Conservation (phyloP, 2,329 filamentous ascomycete species). For the Stachybotrys chlorohalonatus region DNA sequence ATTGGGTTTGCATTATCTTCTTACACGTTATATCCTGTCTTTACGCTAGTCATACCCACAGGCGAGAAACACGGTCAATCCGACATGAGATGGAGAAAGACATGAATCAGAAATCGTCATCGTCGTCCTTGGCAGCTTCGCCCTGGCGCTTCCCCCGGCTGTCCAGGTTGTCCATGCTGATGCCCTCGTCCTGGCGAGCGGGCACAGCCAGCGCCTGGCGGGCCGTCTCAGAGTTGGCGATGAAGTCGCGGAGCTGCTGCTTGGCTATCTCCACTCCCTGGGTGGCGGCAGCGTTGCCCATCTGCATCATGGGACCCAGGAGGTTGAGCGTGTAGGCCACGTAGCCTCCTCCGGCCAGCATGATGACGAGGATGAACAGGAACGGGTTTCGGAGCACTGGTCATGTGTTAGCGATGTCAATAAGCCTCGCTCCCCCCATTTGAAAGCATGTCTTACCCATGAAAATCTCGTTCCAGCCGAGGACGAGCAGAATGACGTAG, state of each 20-base stretch:
- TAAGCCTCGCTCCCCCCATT: background rate
- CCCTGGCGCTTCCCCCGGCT: slow-evolving; percentile 43
- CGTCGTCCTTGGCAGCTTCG: slow-evolving; percentile 37
- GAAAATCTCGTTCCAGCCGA: slow-evolving; percentile 98
- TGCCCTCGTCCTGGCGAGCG: slow-evolving; percentile 24
- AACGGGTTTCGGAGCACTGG: slow-evolving; percentile 86
- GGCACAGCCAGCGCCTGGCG: slow-evolving; percentile 75
- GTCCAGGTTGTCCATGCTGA: slow-evolving; percentile 53
- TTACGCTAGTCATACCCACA: background rate
- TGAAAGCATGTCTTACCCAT: slow-evolving; percentile 55
- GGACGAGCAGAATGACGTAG: slow-evolving; percentile 75
- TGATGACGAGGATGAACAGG: slow-evolving; percentile 81
- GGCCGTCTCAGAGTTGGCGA: slow-evolving; percentile 79
- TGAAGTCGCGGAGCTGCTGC: slow-evolving; percentile 80
- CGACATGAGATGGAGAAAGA: background rate
- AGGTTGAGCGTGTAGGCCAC: slow-evolving; percentile 90
- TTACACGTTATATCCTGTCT: slow-evolving; percentile 1
- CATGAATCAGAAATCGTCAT: slow-evolving; percentile 47
- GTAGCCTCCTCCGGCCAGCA: slow-evolving; percentile 70
- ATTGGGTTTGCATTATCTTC: slow-evolving; percentile 1
- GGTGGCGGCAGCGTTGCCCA: slow-evolving; percentile 78
- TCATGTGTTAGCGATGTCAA: background rate
- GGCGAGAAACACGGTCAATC: background rate
- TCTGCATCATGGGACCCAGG: slow-evolving; percentile 91
- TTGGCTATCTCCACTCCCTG: slow-evolving; percentile 91